A percentile compares a stretch with the other conserved stretches of the same genome.
phyloP scores from a whole-genome alignment of 2,329 filamentous ascomycete species.

The Ceratocystis alfenasii region DNA sequence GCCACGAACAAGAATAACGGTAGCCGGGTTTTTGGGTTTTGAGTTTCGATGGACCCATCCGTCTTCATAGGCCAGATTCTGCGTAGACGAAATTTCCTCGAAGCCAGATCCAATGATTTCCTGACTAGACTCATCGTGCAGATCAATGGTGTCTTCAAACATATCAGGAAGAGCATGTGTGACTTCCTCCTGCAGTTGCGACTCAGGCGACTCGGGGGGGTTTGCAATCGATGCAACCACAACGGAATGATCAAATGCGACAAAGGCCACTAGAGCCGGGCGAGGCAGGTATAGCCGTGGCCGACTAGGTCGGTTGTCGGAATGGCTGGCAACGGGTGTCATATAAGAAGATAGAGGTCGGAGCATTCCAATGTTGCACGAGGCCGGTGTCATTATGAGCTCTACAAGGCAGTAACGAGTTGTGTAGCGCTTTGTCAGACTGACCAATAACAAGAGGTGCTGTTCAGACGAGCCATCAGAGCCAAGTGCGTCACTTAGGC shows the following conservation, averaged over 20 bases:
- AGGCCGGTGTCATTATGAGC: conserved; percentile 45
- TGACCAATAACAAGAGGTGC: conserved; percentile 50
- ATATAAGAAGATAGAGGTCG: conserved; percentile 56
- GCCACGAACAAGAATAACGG: conserved; percentile 51
- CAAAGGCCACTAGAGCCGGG: conserved; percentile 67
- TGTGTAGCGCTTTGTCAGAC: conserved; percentile 40
- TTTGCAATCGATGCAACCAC: conserved; percentile 62
- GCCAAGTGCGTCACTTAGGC: conserved; percentile 40
- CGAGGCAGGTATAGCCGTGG: conserved; percentile 67
- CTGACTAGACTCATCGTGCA: conserved; percentile 52
- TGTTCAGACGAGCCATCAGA: conserved; percentile 41
- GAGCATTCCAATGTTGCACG: conserved; percentile 49
- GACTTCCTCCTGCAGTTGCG: conserved; percentile 55
- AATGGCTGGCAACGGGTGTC: conserved; percentile 36
- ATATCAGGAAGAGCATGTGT: conserved; percentile 50
- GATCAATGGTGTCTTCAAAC: conserved; percentile 79
- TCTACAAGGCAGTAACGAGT: conserved; percentile 68
- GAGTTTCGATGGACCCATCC: conserved; percentile 40
- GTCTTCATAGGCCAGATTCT: conserved; percentile 34
- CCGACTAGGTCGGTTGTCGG: conserved; percentile 32
- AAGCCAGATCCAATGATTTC: conserved; percentile 53
- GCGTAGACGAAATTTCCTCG: conserved; percentile 37
- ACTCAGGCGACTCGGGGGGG: conserved; percentile 58
- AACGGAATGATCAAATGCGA: conserved; percentile 67
- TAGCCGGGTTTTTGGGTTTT: conserved; percentile 48